phyloP scores from a whole-genome alignment of 495 filamentous ascomycete genomes.

The Talaromyces borbonicus region DNA sequence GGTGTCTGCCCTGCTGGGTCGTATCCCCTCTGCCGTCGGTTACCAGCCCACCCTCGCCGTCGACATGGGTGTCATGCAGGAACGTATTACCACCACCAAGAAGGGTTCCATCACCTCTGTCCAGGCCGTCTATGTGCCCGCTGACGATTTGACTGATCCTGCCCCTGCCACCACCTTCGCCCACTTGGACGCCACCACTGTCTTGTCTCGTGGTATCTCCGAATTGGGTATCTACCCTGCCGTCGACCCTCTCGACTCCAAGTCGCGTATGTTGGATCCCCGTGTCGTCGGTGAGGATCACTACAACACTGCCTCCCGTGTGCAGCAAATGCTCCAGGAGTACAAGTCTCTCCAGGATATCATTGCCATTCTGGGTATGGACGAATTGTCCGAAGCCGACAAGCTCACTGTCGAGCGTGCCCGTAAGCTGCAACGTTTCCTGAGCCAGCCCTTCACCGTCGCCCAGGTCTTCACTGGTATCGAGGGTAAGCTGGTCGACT shows the following conservation, averaged over 20 bases:
- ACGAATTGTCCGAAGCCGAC: conserved; percentile 96
- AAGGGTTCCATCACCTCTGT: conserved; percentile 99
- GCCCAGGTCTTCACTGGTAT: conserved; percentile 99
- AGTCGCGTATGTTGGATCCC: conserved; percentile 98
- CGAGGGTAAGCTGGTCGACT: conserved; percentile 90
- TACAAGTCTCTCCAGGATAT: conserved; percentile 99
- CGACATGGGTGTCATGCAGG: conserved; percentile 99
- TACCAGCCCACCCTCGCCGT: conserved; percentile 99
- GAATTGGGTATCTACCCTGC: conserved; percentile 99
- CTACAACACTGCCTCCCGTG: conserved; percentile 86
- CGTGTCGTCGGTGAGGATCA: conserved; percentile 96
- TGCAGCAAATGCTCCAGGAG: conserved; percentile 99
- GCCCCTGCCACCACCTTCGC: conserved; percentile 99
- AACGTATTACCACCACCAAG: conserved; percentile 98
- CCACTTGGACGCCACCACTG: conserved; percentile 99
- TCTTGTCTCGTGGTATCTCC: conserved; percentile 99
- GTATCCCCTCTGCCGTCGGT: conserved; percentile 99
- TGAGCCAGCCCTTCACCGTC: conserved; percentile 98
- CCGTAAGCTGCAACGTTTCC: conserved; percentile 98
- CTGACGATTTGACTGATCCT: conserved; percentile 99
- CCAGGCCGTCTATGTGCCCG: conserved; percentile 99
- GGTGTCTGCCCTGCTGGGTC: conserved; percentile 97
- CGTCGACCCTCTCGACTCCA: conserved; percentile 98
- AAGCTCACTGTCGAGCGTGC: conserved; percentile 99
- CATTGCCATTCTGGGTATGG: conserved; percentile 99